Evolutionary conservation across 2,329 filamentous ascomycete genomes (phyloP).

Genomic region (Alternaria arbusti): DNA sequence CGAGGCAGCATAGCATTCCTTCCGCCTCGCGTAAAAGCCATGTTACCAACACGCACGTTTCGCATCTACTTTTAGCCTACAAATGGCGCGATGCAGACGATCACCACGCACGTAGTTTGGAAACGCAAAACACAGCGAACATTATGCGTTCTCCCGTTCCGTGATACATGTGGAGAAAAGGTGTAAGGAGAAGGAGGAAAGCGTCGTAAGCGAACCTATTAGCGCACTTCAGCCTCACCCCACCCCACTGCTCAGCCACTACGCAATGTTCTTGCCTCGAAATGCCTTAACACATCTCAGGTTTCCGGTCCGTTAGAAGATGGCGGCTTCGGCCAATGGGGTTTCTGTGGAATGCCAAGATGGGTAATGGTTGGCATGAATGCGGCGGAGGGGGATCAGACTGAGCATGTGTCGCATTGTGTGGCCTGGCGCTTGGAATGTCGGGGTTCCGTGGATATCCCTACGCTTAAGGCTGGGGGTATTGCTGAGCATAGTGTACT

Average conservation of each 20-base stretch:
- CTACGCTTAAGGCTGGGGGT: neutral
- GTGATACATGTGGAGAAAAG: neutral
- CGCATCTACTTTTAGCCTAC: slow-evolving; percentile 22
- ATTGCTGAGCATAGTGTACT: neutral
- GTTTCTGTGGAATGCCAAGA: neutral
- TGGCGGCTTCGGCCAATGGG: neutral
- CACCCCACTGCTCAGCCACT: slow-evolving; percentile 17
- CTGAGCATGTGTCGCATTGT: slow-evolving; percentile 25
- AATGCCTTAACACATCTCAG: slow-evolving; percentile 10
- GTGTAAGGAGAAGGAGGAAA: neutral
- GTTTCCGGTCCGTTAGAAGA: slow-evolving; percentile 34
- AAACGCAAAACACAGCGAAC: slow-evolving; percentile 25
- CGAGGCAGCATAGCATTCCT: slow-evolving; percentile 13
- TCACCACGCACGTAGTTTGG: slow-evolving; percentile 16
- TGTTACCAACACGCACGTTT: slow-evolving; percentile 18
- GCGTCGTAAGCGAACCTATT: slow-evolving; percentile 14
- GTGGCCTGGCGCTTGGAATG: slow-evolving; percentile 27
- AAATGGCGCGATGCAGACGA: slow-evolving; percentile 25
- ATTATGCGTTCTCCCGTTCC: slow-evolving; percentile 34
- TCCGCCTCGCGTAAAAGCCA: neutral
- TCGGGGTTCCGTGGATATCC: slow-evolving; percentile 22
- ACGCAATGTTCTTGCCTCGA: slow-evolving; percentile 10
- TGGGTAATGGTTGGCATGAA: slow-evolving; percentile 4
- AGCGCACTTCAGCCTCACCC: slow-evolving; percentile 7
- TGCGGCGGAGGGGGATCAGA: slow-evolving; percentile 22